These are phyloP conservation scores for Ziziphus jujuba DNA, from an alignment of 306 rosid species.

Conservation along the genomic window DNA sequence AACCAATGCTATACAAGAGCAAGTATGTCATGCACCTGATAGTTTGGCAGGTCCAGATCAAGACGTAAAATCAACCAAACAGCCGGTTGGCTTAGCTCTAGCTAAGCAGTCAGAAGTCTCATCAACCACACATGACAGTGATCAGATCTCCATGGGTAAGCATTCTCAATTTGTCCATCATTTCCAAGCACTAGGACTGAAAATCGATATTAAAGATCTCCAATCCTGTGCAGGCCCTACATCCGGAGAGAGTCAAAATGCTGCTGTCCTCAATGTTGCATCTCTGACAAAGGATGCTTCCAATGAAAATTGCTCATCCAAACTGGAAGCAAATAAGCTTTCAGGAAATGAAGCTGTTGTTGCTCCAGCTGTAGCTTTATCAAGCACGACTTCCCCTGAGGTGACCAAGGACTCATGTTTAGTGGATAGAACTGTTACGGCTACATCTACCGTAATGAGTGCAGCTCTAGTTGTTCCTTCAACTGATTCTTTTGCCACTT, in stretches of 20 bases:
- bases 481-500: conserved; percentile 36
- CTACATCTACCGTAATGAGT: conserved; percentile 31
- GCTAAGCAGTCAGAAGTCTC: conserved; percentile 41
- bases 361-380: conserved; percentile 29
- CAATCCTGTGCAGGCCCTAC: conserved; percentile 52
- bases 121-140: conserved; percentile 41
- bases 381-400: conserved; percentile 31
- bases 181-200: conserved; percentile 4
- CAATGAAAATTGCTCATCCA: conserved; percentile 33
- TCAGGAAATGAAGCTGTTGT: conserved; percentile 30
- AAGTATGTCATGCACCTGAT: conserved; percentile 36
- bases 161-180: conserved; percentile 7
- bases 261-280: conserved; percentile 31
- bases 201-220: conserved; percentile 20
- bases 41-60: conserved; percentile 31
- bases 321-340: conserved; percentile 30
- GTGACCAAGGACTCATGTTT: conserved; percentile 32
- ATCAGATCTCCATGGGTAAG: conserved; percentile 41
- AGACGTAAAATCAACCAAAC: conserved; percentile 38
- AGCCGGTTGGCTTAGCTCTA: conserved; percentile 30
- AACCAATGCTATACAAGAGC: conserved; percentile 39
- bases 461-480: conserved; percentile 42
- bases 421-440: conserved; percentile 37
- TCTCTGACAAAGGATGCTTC: conserved; percentile 31
- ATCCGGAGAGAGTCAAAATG: conserved; percentile 40